These are phyloP conservation scores for Sclerotinia borealis DNA, from an alignment of 2,329 filamentous ascomycete genomes.

Conservation along the genomic window DNA sequence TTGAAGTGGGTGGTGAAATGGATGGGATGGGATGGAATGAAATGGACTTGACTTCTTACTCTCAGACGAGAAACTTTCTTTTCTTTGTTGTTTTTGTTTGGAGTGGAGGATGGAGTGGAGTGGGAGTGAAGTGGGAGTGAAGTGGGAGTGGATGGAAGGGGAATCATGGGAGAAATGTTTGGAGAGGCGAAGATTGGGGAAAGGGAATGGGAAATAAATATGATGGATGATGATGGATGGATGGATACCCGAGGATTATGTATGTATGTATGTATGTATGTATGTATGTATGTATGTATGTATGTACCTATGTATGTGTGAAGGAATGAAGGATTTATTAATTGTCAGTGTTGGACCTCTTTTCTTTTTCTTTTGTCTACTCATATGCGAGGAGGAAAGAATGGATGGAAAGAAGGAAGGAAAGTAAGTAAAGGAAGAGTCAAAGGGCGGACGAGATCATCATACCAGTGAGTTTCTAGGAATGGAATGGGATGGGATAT, in stretches of 20 bases:
- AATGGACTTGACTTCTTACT: not conserved
- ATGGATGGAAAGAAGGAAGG: no score
- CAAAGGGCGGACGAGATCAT: no score
- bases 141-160: not conserved
- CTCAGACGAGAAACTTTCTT: not conserved
- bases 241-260: slow-evolving; percentile 4
- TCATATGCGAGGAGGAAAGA: no score
- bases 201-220: not conserved
- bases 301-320: not conserved
- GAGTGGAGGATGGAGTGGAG: not conserved
- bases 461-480: no score
- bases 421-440: no score
- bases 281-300: no score
- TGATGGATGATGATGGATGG: not conserved
- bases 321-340: not conserved
- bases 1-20: not conserved
- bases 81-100: not conserved
- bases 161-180: not conserved
- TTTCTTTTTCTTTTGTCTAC: not conserved
- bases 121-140: not conserved
- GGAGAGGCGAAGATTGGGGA: not conserved
- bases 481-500: no score
- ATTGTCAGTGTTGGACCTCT: not conserved
- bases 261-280: no score
- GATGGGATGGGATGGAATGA: not conserved